Base-by-base conservation (phyloP, 2,329 filamentous ascomycete species). In the Exophiala spinifera region DNA sequence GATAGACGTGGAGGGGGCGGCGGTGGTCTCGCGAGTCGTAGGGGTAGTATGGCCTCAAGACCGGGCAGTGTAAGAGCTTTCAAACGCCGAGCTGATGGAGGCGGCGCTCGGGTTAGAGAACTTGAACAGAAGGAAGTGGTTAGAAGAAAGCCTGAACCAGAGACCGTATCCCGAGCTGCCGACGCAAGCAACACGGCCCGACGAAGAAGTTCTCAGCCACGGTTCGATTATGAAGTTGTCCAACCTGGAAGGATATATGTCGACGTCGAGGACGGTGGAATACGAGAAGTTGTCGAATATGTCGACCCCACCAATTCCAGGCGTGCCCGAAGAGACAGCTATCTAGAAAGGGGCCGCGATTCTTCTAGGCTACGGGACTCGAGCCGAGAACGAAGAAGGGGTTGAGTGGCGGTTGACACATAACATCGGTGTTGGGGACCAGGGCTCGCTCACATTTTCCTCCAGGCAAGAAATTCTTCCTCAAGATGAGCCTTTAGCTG, bases 391-490 rank as follows among this genome's bases (percentile, higher is more conserved):
- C 46, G 46, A 13, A 39, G 31, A 23, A 36, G 31, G 36, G 31
- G 33, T 19, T 39, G 33, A 39, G 28, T 49, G 20, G 19, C 11
- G 10, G 7, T 31, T 8, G 28, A 31, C 28, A 31, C 7, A 31
- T 3, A 31, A 10, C 28, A 31, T 46, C n/a, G n/a, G n/a, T n/a
- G 11, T 4, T 25, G 3, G 25, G 43, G 19, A 19, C 17, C 33
- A 17, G 10, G 11, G 14, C 20, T n/a, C 13, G 23, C 14, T 74
- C 65, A 89, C 65, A 85, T 74, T 63, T 65, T 79, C 71, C 80
- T 89, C 91, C 91, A 96, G 55, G 73, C 74, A 63, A 86, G 79
- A 68, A 89, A 91, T 72, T 96, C 91, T 21, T 78, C 74, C 14
- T 79, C 79, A 44, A 96, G 72, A 74, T 99, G 91, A 55, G 75